These are phyloP conservation scores for Phytopythium aichiense DNA, from an alignment of 352 stramenopile genomes.

Conservation along the genomic window DNA sequence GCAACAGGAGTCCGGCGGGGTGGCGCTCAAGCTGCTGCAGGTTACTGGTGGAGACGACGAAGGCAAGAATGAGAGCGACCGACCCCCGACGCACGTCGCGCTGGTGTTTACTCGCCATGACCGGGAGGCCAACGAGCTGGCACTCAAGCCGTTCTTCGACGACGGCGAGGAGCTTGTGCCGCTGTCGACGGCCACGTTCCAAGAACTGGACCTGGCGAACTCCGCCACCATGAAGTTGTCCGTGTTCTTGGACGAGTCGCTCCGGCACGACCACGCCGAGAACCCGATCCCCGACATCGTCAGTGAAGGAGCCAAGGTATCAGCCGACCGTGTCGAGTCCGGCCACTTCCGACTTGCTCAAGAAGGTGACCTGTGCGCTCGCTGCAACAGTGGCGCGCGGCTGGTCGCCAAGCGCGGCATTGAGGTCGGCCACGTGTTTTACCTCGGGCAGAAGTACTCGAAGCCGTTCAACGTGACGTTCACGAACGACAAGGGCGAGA, in stretches of 20 bases:
- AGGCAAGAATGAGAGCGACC: neutral
- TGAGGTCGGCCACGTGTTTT: conserved; percentile 88
- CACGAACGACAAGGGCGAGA: conserved; percentile 36
- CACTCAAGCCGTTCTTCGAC: conserved; percentile 65
- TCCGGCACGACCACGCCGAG: conserved; percentile 18
- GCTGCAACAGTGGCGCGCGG: conserved; percentile 32
- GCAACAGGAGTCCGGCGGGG: conserved; percentile 18
- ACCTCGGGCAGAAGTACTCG: conserved; percentile 88
- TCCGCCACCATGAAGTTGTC: conserved; percentile 20
- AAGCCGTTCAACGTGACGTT: conserved; percentile 73
- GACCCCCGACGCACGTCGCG: conserved; percentile 17
- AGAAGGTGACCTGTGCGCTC: conserved; percentile 60
- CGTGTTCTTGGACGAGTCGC: conserved; percentile 71
- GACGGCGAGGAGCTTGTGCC: conserved; percentile 50
- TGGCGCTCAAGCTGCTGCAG: conserved; percentile 34
- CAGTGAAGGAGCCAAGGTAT: conserved; percentile 14
- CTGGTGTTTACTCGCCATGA: conserved; percentile 60
- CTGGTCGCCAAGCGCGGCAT: conserved; percentile 81
- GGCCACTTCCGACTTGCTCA: conserved; percentile 65
- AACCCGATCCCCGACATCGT: conserved; percentile 4
- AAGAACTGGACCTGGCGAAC: conserved; percentile 16
- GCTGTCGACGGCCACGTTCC: conserved; percentile 16
- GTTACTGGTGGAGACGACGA: conserved; percentile 21
- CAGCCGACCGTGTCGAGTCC: conserved; percentile 15
- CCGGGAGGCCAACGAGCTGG: conserved; percentile 62